Conservation (phyloP, 192 early-diverging fungal species). For the Umbelopsis sp. region DNA sequence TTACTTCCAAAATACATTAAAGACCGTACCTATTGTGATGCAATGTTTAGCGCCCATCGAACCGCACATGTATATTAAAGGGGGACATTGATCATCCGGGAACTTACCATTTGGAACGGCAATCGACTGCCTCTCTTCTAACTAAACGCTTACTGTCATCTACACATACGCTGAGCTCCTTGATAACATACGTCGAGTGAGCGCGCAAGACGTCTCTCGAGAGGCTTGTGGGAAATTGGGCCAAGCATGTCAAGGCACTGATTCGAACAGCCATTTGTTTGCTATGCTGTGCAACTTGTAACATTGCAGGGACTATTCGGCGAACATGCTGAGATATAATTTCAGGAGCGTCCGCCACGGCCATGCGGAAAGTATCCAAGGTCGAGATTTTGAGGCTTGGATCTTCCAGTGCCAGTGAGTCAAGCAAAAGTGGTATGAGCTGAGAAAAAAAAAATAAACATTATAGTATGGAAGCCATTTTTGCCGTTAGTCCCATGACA, state of each 20-base stretch:
- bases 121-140: conserved; percentile 83
- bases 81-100: background rate
- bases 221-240: conserved; percentile 65
- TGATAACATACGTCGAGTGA: conserved; percentile 62
- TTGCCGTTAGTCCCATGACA: no score
- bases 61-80: no score
- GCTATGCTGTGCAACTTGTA: conserved; percentile 31
- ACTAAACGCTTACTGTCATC: conserved; percentile 92
- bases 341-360: conserved; percentile 69
- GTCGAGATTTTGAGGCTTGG: conserved; percentile 70
- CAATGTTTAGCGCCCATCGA: background rate
- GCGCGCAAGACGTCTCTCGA: conserved; percentile 61
- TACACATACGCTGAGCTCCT: conserved; percentile 61
- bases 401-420: conserved; percentile 68
- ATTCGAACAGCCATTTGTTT: conserved; percentile 63
- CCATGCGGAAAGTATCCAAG: conserved; percentile 73
- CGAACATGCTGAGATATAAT: conserved; percentile 60
- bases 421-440: conserved; percentile 80
- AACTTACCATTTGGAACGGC: conserved; percentile 80
- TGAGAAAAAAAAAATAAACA: conserved; percentile 24
- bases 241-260: conserved; percentile 69
- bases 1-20: no score
- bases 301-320: conserved; percentile 43
- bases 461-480: no score
- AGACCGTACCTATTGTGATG: no score